phyloP scores from a whole-genome alignment of 2,329 filamentous ascomycete genomes.

The Aspergillus niger region DNA sequence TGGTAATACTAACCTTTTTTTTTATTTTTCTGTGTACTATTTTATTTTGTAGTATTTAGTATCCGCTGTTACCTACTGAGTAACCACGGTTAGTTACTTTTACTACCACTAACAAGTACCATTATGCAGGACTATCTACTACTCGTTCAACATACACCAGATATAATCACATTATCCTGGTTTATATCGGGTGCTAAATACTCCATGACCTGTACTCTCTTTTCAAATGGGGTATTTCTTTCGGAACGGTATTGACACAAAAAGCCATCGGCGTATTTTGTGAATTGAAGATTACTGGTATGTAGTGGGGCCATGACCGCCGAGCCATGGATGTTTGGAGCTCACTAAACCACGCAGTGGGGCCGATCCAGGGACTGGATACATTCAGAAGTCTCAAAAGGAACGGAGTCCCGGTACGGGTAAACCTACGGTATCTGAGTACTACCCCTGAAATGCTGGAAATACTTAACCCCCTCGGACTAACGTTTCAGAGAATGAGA shows the following conservation, averaged over 20 bases:
- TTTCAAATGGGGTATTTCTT: not conserved
- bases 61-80: too few relatives aligned
- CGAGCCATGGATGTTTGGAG: slow-evolving; percentile 3
- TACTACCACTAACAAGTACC: too few relatives aligned
- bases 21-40: too few relatives aligned
- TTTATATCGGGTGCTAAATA: too few relatives aligned
- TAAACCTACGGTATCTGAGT: not conserved
- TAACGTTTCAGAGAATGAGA: not conserved
- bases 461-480: not conserved
- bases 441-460: not conserved
- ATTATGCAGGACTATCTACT: too few relatives aligned
- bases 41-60: too few relatives aligned
- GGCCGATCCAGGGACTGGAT: slow-evolving; percentile 15
- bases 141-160: too few relatives aligned
- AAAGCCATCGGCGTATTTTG: not conserved
- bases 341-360: slow-evolving; percentile 9
- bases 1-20: not conserved
- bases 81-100: too few relatives aligned
- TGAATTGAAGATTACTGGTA: not conserved
- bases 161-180: too few relatives aligned
- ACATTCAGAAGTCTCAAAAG: not conserved
- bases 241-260: not conserved
- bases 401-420: not conserved
- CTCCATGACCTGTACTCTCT: too few relatives aligned
- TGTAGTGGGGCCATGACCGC: not conserved